These are phyloP conservation scores for Thielaviopsis euricoi DNA, from an alignment of 2,329 filamentous ascomycete genomes.

Conservation along the genomic window DNA sequence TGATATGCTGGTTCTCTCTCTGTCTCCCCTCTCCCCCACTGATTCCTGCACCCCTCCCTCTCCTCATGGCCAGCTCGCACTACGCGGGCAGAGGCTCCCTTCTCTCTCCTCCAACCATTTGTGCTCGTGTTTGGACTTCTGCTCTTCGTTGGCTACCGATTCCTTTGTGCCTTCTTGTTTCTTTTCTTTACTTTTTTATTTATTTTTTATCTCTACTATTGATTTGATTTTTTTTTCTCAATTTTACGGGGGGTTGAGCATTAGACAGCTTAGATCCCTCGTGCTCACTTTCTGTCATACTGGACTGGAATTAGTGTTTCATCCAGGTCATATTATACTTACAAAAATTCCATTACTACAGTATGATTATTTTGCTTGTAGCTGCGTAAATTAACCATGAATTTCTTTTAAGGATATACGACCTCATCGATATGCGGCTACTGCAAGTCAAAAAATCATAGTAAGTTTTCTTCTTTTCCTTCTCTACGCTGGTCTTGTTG, in stretches of 20 bases:
- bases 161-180: not conserved
- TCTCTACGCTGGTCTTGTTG: too few relatives aligned
- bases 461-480: not conserved
- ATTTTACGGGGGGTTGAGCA: too few relatives aligned
- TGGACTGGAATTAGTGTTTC: too few relatives aligned
- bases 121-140: constrained; percentile 28
- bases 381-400: too few relatives aligned
- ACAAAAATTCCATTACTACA: too few relatives aligned
- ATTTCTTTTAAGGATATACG: constrained; percentile 1
- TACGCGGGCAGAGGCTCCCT: constrained; percentile 12
- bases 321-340: too few relatives aligned
- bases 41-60: not conserved
- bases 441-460: constrained; percentile 1
- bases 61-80: constrained; percentile 7
- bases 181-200: not conserved
- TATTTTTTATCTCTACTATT: too few relatives aligned
- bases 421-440: constrained; percentile 3
- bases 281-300: too few relatives aligned
- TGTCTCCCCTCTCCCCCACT: not conserved
- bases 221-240: too few relatives aligned
- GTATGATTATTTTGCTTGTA: too few relatives aligned
- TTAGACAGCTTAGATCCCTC: too few relatives aligned
- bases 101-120: constrained; percentile 28
- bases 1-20: too few relatives aligned
- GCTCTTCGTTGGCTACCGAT: constrained; percentile 22